Evolutionary conservation across 495 filamentous ascomycete genomes (phyloP), one percentile per base, ranked within the genome.

Genomic region (Collariella sp.): DNA sequence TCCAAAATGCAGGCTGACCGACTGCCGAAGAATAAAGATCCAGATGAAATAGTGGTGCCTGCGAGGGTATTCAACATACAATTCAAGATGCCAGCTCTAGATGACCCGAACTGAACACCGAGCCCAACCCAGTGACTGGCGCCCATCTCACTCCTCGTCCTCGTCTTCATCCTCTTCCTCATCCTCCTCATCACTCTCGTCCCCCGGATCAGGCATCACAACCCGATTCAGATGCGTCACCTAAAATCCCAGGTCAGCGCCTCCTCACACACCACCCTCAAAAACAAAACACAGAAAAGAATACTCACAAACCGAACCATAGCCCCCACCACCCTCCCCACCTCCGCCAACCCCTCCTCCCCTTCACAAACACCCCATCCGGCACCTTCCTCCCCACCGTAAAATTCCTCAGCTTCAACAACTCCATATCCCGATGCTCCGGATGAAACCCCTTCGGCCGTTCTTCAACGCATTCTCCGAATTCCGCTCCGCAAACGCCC

Each of bases 391-490:
- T 81, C 31, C 83, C 77, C 34, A 91, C 69, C 0, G 85, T 89
- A 63, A 82, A 93, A 66, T 83, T 91, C 57, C 81, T 77, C 55
- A 95, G 76, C 52, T 87, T 83, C 46, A 94, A 72, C 51, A 94
- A 75, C 39, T 82, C 76, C 60, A 93, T 88, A 54, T 91, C 83
- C 36, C 78, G 67, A 60, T 94, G 83, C 50, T 87, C 82, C 13
- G 78, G 71, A 29, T 79, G 74, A 66, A 87, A 94, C 56, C 88
- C 89, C 81, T 89, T 91, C 0, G 89, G 89, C 62, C 86, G 35
- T 79, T 90, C 76, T 93, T 93, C 11, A 95, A 72, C 40, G 87
- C 86, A 50, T 79, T 84, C 58, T 83, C 82, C 54, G 73, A 68
- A 59, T 91, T 95, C 41, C 70, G 65, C 41, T 70, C 75, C 10